Evolutionary conservation across 2,329 filamentous ascomycete species (phyloP), one percentile per base, ranked within the genome.

Genomic region (Colletotrichum eremochloae): DNA sequence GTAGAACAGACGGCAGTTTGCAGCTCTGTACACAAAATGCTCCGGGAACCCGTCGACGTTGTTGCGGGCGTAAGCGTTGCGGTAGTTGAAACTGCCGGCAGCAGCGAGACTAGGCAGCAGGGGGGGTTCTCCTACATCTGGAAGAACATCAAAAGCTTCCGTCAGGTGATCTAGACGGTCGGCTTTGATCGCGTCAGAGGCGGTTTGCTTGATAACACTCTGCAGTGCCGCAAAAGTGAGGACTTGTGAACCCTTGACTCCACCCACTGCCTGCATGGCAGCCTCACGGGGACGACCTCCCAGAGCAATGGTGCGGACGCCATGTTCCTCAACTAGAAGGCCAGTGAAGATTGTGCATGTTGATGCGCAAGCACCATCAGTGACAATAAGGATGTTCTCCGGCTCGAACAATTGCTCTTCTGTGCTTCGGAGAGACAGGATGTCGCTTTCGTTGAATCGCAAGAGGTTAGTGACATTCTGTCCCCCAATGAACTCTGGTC

Each of bases 301-400:
- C 33, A 91, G 82, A 1, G 84, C 84, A 57, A 92, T 84, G 46
- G 87, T 87, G 74, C 86, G 87, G 2, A 92, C 86, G 31, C 86
- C 85, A 42, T 82, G 83, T 68, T 84, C 82, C 70, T 82, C 79
- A 8, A 84, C 84, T 83, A 91, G 85, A 33, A 90, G 82, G 56
- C 89, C 85, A 15, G 83, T 82, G 77, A 91, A 89, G 52, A 89
- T 81, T 40, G 88, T 86, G 78, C 90, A 92, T 3, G 90, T 89
- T 0, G 88, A 91, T 14, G 83, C 85, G 77, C 90, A 92, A 71
- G 82, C 82, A 33, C 90, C 90, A 74, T 91, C 88, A 7, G 84
- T 85, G 64, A 89, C 78, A 40, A 86, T 75, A 31, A 84, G 72
- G 44, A 86, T 83, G 56, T 85, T 75, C 33, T 84, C 79, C 1